These are phyloP conservation scores for Trichaptum fuscoviolaceum DNA, from an alignment of 768 basidiomycete species.

Conservation along the genomic window DNA sequence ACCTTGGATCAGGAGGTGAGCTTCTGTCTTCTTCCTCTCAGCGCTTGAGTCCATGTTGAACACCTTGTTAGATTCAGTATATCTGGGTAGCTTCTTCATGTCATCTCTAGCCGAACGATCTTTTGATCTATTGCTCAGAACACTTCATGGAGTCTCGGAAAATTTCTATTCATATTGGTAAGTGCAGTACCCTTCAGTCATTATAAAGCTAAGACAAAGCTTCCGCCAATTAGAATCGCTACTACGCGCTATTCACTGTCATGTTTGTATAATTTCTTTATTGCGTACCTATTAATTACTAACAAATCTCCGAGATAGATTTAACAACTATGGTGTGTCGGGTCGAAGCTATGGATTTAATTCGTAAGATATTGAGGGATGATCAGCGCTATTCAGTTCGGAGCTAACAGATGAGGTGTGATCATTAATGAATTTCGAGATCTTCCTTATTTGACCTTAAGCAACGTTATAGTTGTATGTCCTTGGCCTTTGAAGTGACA, in stretches of 20 bases:
- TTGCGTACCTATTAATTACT: not conserved
- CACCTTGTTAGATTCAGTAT: conserved; percentile 6
- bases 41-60: too few species aligned
- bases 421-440: conserved; percentile 4
- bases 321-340: conserved; percentile 49
- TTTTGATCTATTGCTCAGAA: conserved; percentile 26
- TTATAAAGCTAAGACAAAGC: too few species aligned
- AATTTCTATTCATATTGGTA: conserved; percentile 49
- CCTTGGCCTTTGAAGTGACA: conserved; percentile 2
- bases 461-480: conserved; percentile 10
- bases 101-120: not conserved
- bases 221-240: too few species aligned
- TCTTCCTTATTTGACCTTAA: not conserved
- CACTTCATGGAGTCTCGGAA: conserved; percentile 52
- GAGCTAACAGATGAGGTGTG: conserved; percentile 35
- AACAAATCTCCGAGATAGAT: conserved; percentile 25
- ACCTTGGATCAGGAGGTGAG: conserved; percentile 11
- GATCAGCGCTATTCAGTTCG: conserved; percentile 38
- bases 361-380: conserved; percentile 8
- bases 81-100: conserved; percentile 5
- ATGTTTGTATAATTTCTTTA: conserved; percentile 32
- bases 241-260: conserved; percentile 46
- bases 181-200: conserved; percentile 15
- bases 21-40: not conserved
- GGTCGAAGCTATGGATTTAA: not conserved